A percentile compares a stretch with the other conserved stretches of the same genome.
Evolutionary conservation across 1,284 basidiomycete species (phyloP).

Genomic region (Cutaneotrichosporon daszewskae): DNA sequence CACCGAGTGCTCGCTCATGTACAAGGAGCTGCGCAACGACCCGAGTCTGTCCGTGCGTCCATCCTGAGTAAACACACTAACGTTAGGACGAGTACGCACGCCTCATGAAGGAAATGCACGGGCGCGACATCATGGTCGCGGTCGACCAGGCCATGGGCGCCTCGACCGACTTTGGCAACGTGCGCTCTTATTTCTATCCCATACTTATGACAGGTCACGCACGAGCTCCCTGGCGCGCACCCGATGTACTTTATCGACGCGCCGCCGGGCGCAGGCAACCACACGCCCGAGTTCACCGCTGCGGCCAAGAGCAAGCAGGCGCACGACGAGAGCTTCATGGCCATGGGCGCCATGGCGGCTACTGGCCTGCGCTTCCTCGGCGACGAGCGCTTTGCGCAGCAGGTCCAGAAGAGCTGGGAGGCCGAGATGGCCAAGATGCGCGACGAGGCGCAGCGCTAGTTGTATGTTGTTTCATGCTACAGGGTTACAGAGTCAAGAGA

Average conservation of each 20-base stretch:
- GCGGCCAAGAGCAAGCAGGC: conserved; percentile 14
- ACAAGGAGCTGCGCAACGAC: conserved; percentile 53
- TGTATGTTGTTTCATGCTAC: too few relatives aligned
- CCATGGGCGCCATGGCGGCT: conserved; percentile 36
- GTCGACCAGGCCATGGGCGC: conserved; percentile 2
- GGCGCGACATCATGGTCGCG: not conserved
- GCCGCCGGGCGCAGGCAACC: conserved; percentile 18
- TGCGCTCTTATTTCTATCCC: not conserved
- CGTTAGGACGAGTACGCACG: conserved; percentile 4
- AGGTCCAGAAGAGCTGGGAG: too few relatives aligned
- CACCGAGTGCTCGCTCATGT: conserved; percentile 48
- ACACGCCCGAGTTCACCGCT: conserved; percentile 26
- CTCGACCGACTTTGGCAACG: conserved; percentile 17
- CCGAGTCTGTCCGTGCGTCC: not conserved
- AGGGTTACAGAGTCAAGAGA: too few relatives aligned
- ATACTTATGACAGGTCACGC: too few relatives aligned
- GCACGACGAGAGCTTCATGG: conserved; percentile 31
- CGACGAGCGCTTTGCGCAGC: conserved; percentile 41
- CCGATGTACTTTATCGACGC: conserved; percentile 20
- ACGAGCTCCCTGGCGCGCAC: conserved; percentile 19
- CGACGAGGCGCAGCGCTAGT: too few relatives aligned
- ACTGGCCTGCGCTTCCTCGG: conserved; percentile 36
- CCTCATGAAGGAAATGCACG: conserved; percentile 8
- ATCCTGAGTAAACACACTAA: not conserved
- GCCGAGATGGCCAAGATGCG: too few relatives aligned